phyloP scores from a whole-genome alignment of 2,329 filamentous ascomycete genomes.

The Fusarium dlaminii region DNA sequence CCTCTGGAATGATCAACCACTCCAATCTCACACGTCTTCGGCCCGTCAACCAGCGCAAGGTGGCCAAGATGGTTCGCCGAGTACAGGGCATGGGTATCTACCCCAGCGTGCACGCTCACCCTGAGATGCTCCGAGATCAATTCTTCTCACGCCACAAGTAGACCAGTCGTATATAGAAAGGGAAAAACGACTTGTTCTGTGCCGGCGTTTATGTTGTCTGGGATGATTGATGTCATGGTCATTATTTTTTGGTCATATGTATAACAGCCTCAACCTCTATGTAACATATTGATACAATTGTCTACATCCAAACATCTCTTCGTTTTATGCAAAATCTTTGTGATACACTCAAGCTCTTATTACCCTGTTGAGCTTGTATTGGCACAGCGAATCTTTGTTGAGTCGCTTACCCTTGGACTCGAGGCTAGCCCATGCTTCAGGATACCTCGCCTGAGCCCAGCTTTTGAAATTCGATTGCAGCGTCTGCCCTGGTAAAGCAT shows the following conservation, averaged over 20 bases:
- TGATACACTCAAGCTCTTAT: slow-evolving; percentile 58
- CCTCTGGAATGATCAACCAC: slow-evolving; percentile 86
- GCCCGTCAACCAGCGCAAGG: slow-evolving; percentile 89
- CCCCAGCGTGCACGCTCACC: slow-evolving; percentile 90
- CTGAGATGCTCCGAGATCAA: slow-evolving; percentile 72
- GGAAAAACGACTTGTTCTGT: slow-evolving; percentile 4
- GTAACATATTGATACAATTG: slow-evolving; percentile 49
- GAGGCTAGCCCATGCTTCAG: slow-evolving; percentile 74
- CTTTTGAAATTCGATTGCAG: slow-evolving; percentile 75
- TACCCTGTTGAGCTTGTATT: slow-evolving; percentile 60
- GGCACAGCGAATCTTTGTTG: slow-evolving; percentile 56
- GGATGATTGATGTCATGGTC: slow-evolving; percentile 40
- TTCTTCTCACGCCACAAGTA: slow-evolving; percentile 44
- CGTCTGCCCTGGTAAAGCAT: slow-evolving; percentile 71
- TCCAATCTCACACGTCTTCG: slow-evolving; percentile 80
- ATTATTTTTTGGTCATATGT: slow-evolving; percentile 45
- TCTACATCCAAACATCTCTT: slow-evolving; percentile 39
- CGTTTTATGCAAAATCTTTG: slow-evolving; percentile 25
- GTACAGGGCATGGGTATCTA: slow-evolving; percentile 91
- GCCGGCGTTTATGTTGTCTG: slow-evolving; percentile 25
- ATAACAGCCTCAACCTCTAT: slow-evolving; percentile 48
- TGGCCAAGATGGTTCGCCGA: slow-evolving; percentile 91
- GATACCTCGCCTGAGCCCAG: slow-evolving; percentile 77
- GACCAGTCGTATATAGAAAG: background rate
- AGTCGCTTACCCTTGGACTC: slow-evolving; percentile 60